Conservation (phyloP, 2,329 filamentous ascomycete genomes). For the Lasiodiplodia gonubiensis region DNA sequence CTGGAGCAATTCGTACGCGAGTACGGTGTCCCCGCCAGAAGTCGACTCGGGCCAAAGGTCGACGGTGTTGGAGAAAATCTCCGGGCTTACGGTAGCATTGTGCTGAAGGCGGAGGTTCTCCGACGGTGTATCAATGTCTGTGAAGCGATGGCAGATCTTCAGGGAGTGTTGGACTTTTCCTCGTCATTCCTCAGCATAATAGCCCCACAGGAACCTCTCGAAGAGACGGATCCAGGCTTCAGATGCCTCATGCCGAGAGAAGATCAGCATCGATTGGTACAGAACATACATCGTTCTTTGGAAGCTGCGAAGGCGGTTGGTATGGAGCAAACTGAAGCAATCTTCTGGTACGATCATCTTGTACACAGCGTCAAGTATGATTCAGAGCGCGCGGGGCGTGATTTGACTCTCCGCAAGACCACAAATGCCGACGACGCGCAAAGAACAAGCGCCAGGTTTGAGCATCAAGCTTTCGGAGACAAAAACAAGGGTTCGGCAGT, state of each 20-base stretch:
- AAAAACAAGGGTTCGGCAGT: conserved; percentile 10
- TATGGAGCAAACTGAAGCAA: conserved; percentile 70
- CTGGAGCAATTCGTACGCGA: conserved; percentile 48
- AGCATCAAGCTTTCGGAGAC: conserved; percentile 92
- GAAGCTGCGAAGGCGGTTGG: conserved; percentile 78
- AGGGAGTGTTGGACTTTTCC: conserved; percentile 86
- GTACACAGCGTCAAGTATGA: conserved; percentile 61
- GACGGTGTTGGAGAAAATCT: conserved; percentile 37
- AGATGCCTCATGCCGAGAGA: conserved; percentile 67
- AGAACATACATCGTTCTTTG: conserved; percentile 85
- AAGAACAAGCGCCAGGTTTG: conserved; percentile 77
- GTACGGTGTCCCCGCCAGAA: conserved; percentile 49
- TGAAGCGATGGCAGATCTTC: conserved; percentile 90
- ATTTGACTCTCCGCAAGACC: conserved; percentile 31
- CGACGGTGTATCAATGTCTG: conserved; percentile 91
- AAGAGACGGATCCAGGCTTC: conserved; percentile 29
- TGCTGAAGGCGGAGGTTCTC: conserved; percentile 84
- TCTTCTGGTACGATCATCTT: conserved; percentile 98
- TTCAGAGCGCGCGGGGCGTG: conserved; percentile 25
- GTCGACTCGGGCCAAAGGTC: conserved; percentile 29
- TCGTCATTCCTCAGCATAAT: conserved; percentile 82
- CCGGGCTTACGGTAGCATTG: conserved; percentile 73
- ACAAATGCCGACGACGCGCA: conserved; percentile 50
- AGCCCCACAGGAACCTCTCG: conserved; percentile 78
- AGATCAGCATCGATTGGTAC: conserved; percentile 82